Evolutionary conservation across 1,284 basidiomycete genomes (phyloP), one percentile per base, ranked within the genome.

Genomic region (Schizophyllum amplum): DNA sequence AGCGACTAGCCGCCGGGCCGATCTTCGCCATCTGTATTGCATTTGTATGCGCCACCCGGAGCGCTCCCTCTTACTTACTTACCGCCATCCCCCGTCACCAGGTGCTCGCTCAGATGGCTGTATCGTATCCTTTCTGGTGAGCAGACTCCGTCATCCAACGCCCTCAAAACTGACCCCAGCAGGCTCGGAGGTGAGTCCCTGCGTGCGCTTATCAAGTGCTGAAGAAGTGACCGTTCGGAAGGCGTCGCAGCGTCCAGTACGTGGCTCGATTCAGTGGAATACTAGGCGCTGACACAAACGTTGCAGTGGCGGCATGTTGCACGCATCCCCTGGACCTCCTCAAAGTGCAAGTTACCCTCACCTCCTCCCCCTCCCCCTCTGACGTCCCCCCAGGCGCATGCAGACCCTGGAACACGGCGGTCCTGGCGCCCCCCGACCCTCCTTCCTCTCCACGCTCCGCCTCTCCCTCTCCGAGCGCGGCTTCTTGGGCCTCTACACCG

Each of bases 271-370:
- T 47, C 21, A 51, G 52, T 57, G 57, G 4, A 47, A 59, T 46
- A 26, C 58, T 51, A 49, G 33, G 48, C 47, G 50, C n/a, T 61
- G 24, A 52, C 56, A 59, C 15, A 57, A 27, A 15, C 55, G 46
- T 55, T 62, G 24, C 58, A 94, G 91, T 93, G 85, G 91, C 92
- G 47, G 87, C 91, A 54, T 86, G 82, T 64, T 89, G 82, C 67
- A 94, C 91, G 0, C 92, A 94, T 73, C 92, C 92, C 25, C 72
- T 94, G 52, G 92, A 94, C 70, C 76, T 93, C 56, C 86, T 89
- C 58, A 90, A 92, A 82, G 90, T 94, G 91, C 92, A 60, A 61
- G 84, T 74, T 59, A 21, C 27, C 23, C 13, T 22, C 22, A 24
- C 52, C 53, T 55, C 33, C 42, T 27, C n/a, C 51, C 47, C 51